These are phyloP conservation scores for Thalassiosira sp. DNA, from an alignment of 352 stramenopile genomes.

Conservation along the genomic window DNA sequence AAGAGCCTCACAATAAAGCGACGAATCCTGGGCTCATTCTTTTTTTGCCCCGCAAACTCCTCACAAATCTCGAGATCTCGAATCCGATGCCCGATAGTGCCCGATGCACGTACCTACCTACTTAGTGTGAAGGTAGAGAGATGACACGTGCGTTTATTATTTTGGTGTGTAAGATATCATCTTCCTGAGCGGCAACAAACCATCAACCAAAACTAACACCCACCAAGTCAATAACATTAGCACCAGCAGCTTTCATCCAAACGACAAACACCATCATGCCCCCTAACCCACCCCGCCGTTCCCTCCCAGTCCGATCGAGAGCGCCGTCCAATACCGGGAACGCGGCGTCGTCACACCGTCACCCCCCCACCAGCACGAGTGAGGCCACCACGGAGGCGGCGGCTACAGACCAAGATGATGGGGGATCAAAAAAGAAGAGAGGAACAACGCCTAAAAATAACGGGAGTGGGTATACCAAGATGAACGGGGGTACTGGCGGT, in stretches of 20 bases:
- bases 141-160: no score
- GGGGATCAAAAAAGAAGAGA: no score
- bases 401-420: neutral
- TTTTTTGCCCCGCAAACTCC: no score
- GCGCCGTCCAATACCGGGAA: conserved; percentile 5
- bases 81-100: no score
- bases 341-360: no score
- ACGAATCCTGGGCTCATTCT: no score
- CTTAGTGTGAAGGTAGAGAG: no score
- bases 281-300: conserved; percentile 18
- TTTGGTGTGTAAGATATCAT: no score
- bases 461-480: neutral
- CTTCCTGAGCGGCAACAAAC: no score
- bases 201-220: neutral
- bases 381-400: neutral
- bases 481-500: neutral
- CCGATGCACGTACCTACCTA: no score
- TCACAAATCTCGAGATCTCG: no score
- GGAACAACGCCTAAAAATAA: neutral
- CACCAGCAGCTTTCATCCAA: neutral
- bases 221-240: conserved; percentile 1
- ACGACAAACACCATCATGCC: conserved; percentile 1
- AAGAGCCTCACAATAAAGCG: no score
- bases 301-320: conserved; percentile 12
- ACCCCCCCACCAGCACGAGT: neutral